Conservation (phyloP, 176 grass and related monocot genomes). For the Aegilops tauschii region DNA sequence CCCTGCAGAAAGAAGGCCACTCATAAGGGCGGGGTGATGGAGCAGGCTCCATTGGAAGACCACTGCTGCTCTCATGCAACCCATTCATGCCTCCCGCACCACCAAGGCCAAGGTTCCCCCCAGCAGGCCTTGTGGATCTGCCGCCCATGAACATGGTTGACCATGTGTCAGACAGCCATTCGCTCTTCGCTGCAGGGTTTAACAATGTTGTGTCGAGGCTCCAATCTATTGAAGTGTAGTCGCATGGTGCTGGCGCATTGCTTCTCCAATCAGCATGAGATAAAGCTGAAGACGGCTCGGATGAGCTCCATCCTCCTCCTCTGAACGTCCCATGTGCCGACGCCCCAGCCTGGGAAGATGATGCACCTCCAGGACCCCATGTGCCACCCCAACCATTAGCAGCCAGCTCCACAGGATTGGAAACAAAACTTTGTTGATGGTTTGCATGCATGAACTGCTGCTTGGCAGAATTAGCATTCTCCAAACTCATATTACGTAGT, state of each 20-base stretch:
- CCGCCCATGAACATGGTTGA: slow-evolving; percentile 99
- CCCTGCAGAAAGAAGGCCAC: slow-evolving; percentile 68
- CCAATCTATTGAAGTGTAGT: slow-evolving; percentile 96
- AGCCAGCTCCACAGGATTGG: slow-evolving; percentile 65
- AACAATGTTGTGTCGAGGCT: slow-evolving; percentile 74
- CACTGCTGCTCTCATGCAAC: slow-evolving; percentile 46
- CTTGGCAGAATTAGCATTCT: slow-evolving; percentile 44
- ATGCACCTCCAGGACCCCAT: slow-evolving; percentile 50
- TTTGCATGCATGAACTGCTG: slow-evolving; percentile 47
- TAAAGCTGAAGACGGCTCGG: slow-evolving; percentile 38
- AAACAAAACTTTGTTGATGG: slow-evolving; percentile 52
- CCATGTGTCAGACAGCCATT: slow-evolving; percentile 80
- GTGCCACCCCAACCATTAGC: slow-evolving; percentile 68
- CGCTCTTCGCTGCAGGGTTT: slow-evolving; percentile 53
- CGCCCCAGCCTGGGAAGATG: slow-evolving; percentile 46
- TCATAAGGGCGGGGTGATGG: slow-evolving; percentile 49
- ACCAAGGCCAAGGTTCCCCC: slow-evolving; percentile 31
- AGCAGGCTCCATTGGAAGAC: slow-evolving; percentile 47
- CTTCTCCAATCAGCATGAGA: slow-evolving; percentile 66
- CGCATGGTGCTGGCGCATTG: slow-evolving; percentile 46
- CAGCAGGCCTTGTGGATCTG: slow-evolving; percentile 40
- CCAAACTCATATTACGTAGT: slow-evolving; percentile 53
- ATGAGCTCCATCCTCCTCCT: slow-evolving; percentile 51
- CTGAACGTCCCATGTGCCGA: slow-evolving; percentile 73
- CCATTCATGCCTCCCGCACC: slow-evolving; percentile 29